These are phyloP conservation scores for Hymenoscyphus albidus DNA, from an alignment of 2,329 filamentous ascomycete species.

Conservation along the genomic window DNA sequence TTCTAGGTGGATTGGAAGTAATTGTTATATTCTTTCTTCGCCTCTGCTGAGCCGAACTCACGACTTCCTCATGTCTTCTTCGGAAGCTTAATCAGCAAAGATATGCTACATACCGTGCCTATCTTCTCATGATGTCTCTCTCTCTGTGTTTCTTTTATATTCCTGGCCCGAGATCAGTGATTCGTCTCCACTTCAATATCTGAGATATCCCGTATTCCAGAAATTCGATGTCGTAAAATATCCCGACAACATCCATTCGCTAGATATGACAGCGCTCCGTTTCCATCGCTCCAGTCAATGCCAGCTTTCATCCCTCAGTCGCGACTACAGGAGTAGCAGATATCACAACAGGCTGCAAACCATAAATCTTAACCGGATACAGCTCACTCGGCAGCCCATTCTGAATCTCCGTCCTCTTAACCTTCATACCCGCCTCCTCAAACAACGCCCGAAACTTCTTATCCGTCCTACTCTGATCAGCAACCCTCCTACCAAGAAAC, in stretches of 20 bases:
- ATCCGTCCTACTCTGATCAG: slow-evolving; percentile 53
- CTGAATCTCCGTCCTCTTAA: slow-evolving; percentile 71
- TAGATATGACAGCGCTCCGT: background rate
- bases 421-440: slow-evolving; percentile 58
- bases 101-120: background rate
- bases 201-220: background rate
- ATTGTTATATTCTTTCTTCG: background rate
- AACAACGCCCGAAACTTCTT: slow-evolving; percentile 69
- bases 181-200: background rate
- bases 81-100: background rate
- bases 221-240: background rate
- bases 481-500: background rate
- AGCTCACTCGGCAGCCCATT: slow-evolving; percentile 59
- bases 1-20: background rate
- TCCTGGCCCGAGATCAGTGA: background rate
- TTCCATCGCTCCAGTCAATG: background rate
- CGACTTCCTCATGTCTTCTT: background rate
- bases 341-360: slow-evolving; percentile 42
- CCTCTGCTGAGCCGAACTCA: background rate
- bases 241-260: background rate
- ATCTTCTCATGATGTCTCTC: no score
- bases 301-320: background rate
- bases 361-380: slow-evolving; percentile 75
- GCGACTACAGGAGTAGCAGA: background rate
- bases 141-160: background rate